Evolutionary conservation across 2,329 filamentous ascomycete species (phyloP).

Genomic region (Chaetoscypha palmicola): DNA sequence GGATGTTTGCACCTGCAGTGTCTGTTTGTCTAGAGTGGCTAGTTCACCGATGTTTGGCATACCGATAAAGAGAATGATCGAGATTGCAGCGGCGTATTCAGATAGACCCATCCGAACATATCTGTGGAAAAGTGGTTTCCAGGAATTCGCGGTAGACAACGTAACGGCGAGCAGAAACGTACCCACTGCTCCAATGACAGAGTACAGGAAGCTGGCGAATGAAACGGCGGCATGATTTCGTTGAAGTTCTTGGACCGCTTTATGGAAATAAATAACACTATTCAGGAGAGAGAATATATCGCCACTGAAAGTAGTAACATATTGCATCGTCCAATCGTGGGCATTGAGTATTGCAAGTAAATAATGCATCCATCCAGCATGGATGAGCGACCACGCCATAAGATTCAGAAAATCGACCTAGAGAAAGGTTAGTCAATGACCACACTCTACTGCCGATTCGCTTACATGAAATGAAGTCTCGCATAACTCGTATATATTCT

Average conservation of each 20-base stretch:
- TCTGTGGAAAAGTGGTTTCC: conserved; percentile 54
- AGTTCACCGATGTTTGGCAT: conserved; percentile 56
- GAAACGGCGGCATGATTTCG: conserved; percentile 49
- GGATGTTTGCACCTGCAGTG: conserved; percentile 46
- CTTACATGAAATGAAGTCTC: conserved; percentile 45
- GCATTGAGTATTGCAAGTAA: conserved; percentile 59
- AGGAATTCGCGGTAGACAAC: conserved; percentile 53
- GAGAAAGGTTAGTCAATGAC: background rate
- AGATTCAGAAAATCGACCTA: conserved; percentile 56
- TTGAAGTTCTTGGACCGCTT: conserved; percentile 57
- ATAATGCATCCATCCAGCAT: conserved; percentile 59
- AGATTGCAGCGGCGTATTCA: conserved; percentile 61
- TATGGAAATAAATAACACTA: conserved; percentile 63
- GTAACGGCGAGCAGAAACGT: conserved; percentile 57
- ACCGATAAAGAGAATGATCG: conserved; percentile 58
- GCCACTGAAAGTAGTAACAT: conserved; percentile 59
- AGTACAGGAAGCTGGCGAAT: conserved; percentile 57
- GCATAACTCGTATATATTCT: conserved; percentile 57
- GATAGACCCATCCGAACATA: conserved; percentile 54
- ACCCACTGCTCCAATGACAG: conserved; percentile 55
- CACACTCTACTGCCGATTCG: too few relatives aligned
- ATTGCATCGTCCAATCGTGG: conserved; percentile 64
- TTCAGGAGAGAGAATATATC: conserved; percentile 63
- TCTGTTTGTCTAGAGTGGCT: conserved; percentile 49
- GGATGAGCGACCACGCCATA: conserved; percentile 62